Evolutionary conservation across 2,329 filamentous ascomycete genomes (phyloP).

Genomic region (Xenoacremonium recifei): DNA sequence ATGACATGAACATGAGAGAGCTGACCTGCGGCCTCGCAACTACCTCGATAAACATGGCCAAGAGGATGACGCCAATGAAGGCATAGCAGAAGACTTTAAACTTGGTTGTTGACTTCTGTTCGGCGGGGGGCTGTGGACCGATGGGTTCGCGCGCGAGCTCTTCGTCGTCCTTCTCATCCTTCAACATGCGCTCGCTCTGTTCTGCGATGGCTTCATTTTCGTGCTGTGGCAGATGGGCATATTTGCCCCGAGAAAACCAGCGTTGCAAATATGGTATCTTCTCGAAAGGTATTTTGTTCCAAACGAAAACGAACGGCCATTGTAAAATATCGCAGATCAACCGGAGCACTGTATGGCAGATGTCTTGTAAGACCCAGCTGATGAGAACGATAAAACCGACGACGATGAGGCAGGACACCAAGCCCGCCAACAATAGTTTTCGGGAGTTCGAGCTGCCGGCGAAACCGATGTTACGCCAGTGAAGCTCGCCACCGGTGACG

Average conservation of each 20-base stretch:
- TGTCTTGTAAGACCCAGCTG: constrained; percentile 26
- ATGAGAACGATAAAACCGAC: constrained; percentile 12
- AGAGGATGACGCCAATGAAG: constrained; percentile 10
- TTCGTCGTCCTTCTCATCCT: constrained; percentile 9
- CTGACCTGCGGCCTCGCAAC: constrained; percentile 27
- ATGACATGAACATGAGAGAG: constrained; percentile 34
- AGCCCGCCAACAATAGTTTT: constrained; percentile 29
- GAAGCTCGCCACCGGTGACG: constrained; percentile 32
- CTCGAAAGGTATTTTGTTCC: background rate
- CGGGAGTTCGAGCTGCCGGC: constrained; percentile 29
- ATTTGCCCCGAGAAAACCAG: constrained; percentile 5
- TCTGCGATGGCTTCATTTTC: constrained; percentile 18
- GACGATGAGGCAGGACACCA: constrained; percentile 24
- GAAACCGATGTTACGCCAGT: constrained; percentile 33
- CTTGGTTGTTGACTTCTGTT: too few species aligned
- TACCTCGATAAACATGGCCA: constrained; percentile 18
- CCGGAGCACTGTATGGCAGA: constrained; percentile 15
- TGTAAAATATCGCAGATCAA: constrained; percentile 25
- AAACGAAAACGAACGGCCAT: constrained; percentile 18
- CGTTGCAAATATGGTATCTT: too few species aligned
- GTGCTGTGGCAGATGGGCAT: constrained; percentile 22
- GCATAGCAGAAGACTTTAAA: constrained; percentile 6
- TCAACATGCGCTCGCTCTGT: background rate
- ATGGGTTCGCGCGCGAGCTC: background rate
- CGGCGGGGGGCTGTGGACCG: background rate